Percentiles rank a stretch among this genome's conserved stretches.
These are phyloP conservation scores for Eutypa lata DNA, from an alignment of 2,329 filamentous ascomycete genomes.

Conservation along the genomic window DNA sequence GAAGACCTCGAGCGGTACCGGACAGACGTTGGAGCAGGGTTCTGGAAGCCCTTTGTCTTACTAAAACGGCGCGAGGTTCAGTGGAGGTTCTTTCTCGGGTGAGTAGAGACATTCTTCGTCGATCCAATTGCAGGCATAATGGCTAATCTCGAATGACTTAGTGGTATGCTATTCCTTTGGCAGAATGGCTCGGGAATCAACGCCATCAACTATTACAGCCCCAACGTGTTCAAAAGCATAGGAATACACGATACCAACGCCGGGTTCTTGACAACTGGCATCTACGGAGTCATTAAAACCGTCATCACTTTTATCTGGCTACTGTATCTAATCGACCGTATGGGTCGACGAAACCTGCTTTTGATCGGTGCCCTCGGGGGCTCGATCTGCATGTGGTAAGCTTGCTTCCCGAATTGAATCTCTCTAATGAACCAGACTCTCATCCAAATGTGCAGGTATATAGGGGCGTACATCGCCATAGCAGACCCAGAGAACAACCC, in stretches of 20 bases:
- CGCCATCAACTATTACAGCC: slow-evolving; percentile 62
- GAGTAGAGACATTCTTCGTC: too few species aligned
- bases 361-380: slow-evolving; percentile 57
- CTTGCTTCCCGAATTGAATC: background rate
- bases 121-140: too few species aligned
- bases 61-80: slow-evolving; percentile 55
- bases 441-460: slow-evolving; percentile 35
- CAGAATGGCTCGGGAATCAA: slow-evolving; percentile 76
- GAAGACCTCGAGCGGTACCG: slow-evolving; percentile 64
- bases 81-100: slow-evolving; percentile 64
- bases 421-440: background rate
- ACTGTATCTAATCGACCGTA: slow-evolving; percentile 57
- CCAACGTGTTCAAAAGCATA: slow-evolving; percentile 62
- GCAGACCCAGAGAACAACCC: slow-evolving; percentile 35
- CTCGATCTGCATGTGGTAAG: slow-evolving; percentile 57
- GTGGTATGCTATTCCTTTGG: slow-evolving; percentile 72
- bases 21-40: slow-evolving; percentile 62
- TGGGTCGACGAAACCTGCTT: slow-evolving; percentile 59
- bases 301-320: slow-evolving; percentile 60
- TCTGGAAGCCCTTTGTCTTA: slow-evolving; percentile 69
- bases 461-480: slow-evolving; percentile 58
- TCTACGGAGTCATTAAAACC: slow-evolving; percentile 65
- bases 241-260: slow-evolving; percentile 57
- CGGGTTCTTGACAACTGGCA: slow-evolving; percentile 59
- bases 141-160: slow-evolving; percentile 30